These are phyloP conservation scores for Periconia macrospinosa DNA, from an alignment of 2,329 filamentous ascomycete species.

Conservation along the genomic window DNA sequence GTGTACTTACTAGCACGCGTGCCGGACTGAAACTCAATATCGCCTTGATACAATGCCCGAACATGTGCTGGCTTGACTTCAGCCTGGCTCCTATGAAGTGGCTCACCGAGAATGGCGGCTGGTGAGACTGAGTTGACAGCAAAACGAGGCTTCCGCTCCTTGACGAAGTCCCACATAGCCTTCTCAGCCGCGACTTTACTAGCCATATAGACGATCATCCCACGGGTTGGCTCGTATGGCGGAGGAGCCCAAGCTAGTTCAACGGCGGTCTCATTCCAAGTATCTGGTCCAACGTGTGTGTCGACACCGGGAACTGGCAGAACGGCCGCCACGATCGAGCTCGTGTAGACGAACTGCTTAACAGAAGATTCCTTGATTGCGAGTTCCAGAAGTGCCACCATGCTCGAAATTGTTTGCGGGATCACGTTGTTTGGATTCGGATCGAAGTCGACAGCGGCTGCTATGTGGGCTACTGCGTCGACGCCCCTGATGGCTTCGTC, in stretches of 20 bases:
- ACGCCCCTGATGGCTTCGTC: slow-evolving; percentile 44
- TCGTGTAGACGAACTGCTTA: slow-evolving; percentile 39
- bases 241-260: slow-evolving; percentile 20
- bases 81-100: not conserved
- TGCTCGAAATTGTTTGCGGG: slow-evolving; percentile 36
- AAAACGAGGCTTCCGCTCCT: slow-evolving; percentile 45
- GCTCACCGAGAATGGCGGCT: not conserved
- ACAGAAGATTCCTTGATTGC: slow-evolving; percentile 18
- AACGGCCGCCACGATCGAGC: slow-evolving; percentile 36
- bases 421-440: slow-evolving; percentile 48
- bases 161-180: slow-evolving; percentile 48
- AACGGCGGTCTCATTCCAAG: slow-evolving; percentile 36
- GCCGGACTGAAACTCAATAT: slow-evolving; percentile 29
- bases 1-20: slow-evolving; percentile 13
- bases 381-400: slow-evolving; percentile 35
- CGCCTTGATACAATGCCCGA: not conserved
- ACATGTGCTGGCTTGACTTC: not conserved
- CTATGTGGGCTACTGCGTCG: slow-evolving; percentile 45
- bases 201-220: slow-evolving; percentile 43
- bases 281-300: not conserved
- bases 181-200: slow-evolving; percentile 49
- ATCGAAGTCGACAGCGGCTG: slow-evolving; percentile 40
- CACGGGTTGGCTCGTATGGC: slow-evolving; percentile 30
- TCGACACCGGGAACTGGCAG: not conserved
- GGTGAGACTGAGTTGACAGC: slow-evolving; percentile 42